phyloP scores from a whole-genome alignment of 768 basidiomycete species.

The Dendrothele bispora region DNA sequence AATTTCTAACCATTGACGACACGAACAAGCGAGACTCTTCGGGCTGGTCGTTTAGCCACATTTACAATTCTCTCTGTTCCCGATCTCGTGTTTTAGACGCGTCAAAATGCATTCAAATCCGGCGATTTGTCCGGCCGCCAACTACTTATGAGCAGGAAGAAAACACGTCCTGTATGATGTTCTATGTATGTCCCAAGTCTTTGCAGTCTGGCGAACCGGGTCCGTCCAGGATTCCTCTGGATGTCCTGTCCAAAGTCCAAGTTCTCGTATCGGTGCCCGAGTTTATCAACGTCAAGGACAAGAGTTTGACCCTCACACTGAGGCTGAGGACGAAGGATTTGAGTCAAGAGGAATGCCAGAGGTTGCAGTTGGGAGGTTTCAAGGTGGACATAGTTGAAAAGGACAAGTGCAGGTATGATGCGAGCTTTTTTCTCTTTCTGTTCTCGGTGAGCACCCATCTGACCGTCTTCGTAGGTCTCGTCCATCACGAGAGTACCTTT shows the following conservation, averaged over 20 bases:
- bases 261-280: constrained; percentile 65
- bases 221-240: constrained; percentile 41
- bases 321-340: constrained; percentile 60
- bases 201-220: constrained; percentile 11
- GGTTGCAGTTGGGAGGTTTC: constrained; percentile 57
- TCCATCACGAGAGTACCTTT: constrained; percentile 39
- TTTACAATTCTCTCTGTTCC: constrained; percentile 59
- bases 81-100: constrained; percentile 43
- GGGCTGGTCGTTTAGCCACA: constrained; percentile 46
- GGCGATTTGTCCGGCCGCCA: constrained; percentile 52
- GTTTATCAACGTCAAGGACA: constrained; percentile 45
- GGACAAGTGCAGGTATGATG: constrained; percentile 64
- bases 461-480: constrained; percentile 32
- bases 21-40: constrained; percentile 18
- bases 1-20: constrained; percentile 50
- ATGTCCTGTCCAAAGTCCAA: constrained; percentile 62
- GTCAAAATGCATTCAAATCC: constrained; percentile 42
- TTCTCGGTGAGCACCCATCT: background rate
- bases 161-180: constrained; percentile 39
- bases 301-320: constrained; percentile 52
- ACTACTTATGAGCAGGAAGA: constrained; percentile 27
- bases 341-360: constrained; percentile 46
- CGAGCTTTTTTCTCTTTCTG: constrained; percentile 10
- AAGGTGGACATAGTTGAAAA: constrained; percentile 58
- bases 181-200: constrained; percentile 29